Evolutionary conservation across 2,329 filamentous ascomycete genomes (phyloP).

Genomic region (Xylariaceae sp.): DNA sequence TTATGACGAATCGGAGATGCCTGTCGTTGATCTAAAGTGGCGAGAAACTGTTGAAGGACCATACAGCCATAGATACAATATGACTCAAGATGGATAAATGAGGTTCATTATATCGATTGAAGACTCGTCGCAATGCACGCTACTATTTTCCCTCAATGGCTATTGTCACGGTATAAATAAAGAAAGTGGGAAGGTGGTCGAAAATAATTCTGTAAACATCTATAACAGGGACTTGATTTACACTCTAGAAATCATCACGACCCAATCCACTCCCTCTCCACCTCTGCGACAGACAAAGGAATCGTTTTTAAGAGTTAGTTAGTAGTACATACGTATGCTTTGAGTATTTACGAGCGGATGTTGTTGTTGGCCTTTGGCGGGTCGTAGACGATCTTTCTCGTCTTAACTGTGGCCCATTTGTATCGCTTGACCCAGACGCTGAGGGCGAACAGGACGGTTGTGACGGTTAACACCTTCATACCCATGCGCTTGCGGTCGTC

Average conservation of each 20-base stretch:
- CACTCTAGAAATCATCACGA: conserved; percentile 37
- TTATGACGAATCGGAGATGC: too few species aligned
- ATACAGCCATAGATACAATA: too few species aligned
- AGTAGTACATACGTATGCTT: conserved; percentile 31
- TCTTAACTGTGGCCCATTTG: conserved; percentile 97
- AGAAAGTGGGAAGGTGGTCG: too few species aligned
- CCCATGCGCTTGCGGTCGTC: conserved; percentile 99
- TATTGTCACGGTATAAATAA: too few species aligned
- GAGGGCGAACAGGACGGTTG: conserved; percentile 73
- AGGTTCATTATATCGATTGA: too few species aligned
- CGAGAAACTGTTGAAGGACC: too few species aligned
- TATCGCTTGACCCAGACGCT: conserved; percentile 99
- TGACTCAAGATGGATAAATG: too few species aligned
- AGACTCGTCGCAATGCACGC: too few species aligned
- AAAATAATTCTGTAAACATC: conserved; percentile 24
- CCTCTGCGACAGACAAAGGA: conserved; percentile 30
- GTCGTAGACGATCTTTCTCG: conserved; percentile 86
- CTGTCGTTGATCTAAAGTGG: too few species aligned
- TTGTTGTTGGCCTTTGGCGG: conserved; percentile 58
- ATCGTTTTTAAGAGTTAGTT: conserved; percentile 22
- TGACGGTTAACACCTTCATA: conserved; percentile 86
- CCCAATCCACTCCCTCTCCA: conserved; percentile 24
- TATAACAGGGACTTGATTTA: conserved; percentile 37
- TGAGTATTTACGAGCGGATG: conserved; percentile 43
- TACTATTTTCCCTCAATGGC: too few species aligned